Conservation (phyloP, 2,329 filamentous ascomycete species). For the Colletotrichum nymphaeae region DNA sequence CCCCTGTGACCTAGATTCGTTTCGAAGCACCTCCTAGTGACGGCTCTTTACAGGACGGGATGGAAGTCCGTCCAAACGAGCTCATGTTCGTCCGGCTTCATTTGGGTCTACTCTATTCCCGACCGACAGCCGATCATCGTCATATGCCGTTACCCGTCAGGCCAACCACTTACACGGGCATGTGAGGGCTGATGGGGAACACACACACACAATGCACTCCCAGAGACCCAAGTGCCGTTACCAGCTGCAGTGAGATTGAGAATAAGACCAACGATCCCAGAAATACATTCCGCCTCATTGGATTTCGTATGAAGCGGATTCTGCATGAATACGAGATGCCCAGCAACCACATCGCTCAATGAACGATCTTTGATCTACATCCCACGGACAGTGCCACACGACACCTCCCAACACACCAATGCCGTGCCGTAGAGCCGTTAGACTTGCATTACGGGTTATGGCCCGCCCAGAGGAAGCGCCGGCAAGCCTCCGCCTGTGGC, state of each 20-base stretch:
- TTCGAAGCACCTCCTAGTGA: slow-evolving; percentile 12
- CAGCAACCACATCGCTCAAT: slow-evolving; percentile 15
- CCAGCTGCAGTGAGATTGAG: slow-evolving; percentile 4
- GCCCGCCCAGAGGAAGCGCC: slow-evolving; percentile 7
- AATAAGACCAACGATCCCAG: not conserved
- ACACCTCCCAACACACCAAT: slow-evolving; percentile 5
- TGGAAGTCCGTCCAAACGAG: not conserved
- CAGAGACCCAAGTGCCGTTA: not conserved
- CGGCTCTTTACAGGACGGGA: slow-evolving; percentile 20
- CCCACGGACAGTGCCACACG: slow-evolving; percentile 9
- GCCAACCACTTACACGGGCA: slow-evolving; percentile 5
- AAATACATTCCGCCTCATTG: slow-evolving; percentile 13
- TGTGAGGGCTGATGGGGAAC: not conserved
- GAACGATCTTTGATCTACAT: slow-evolving; percentile 24
- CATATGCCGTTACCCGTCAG: slow-evolving; percentile 13
- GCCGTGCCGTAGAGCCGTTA: slow-evolving; percentile 14
- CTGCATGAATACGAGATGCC: slow-evolving; percentile 35
- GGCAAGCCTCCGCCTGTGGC: slow-evolving; percentile 18
- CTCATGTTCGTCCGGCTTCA: not conserved
- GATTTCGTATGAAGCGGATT: slow-evolving; percentile 10
- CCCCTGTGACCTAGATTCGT: slow-evolving; percentile 15
- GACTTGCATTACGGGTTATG: slow-evolving; percentile 7
- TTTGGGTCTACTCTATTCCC: slow-evolving; percentile 9
- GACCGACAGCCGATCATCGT: slow-evolving; percentile 13
- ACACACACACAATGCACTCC: not conserved